Base-by-base conservation (phyloP, 805 yeast species). In the Teunomyces cretensis region DNA sequence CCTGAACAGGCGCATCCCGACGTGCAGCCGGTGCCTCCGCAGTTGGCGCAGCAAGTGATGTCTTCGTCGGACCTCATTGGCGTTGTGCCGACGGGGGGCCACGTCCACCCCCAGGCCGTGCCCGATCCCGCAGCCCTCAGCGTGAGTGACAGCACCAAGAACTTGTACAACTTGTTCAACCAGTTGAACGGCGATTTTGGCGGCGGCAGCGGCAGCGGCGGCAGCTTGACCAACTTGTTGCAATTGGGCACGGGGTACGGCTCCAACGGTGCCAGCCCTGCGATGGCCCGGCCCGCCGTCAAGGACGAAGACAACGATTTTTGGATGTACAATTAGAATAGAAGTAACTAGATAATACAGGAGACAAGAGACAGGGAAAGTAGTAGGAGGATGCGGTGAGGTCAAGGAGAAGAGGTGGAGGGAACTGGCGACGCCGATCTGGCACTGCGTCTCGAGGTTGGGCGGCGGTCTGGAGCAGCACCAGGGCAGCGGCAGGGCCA, bases 111-210 rank as follows among this genome's bases (percentile, higher is more conserved):
- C 3, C 22, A 19, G 22, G 22, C 6, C 6, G 22, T 6, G 22
- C 22, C 22, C 3, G 41, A 38, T 8, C 22, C 19, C n/a, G 26
- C n/a, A 6, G 30, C 45, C n/a, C 24, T 16, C 17, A 14, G 36
- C 14, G 46, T 57, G 40, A 61, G 66, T 39, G 67, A 62, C 32
- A 62, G 67, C 42, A 58, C 67, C 31, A 63, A 58, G 39, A 64
- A 58, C 47, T 48, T 64, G 33, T 63, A 58, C 50, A 62, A 62
- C 42, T 50, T 64, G 39, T 63, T 64, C 49, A 56, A 57, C 31
- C 64, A 62, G 41, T 54, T 61, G 32, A 53, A 53, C 39, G 61
- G 60, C 43, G 64, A 60, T 36, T 52, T 55, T 27, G 39, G 28
- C 1, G 19, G 33, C 16, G 28, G 32, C 11, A 37, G 30, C 9